Percentiles rank a stretch among this genome's conserved stretches.
These are phyloP conservation scores for Backusella westeae DNA, from an alignment of 192 early-diverging fungal genomes.

Conservation along the genomic window DNA sequence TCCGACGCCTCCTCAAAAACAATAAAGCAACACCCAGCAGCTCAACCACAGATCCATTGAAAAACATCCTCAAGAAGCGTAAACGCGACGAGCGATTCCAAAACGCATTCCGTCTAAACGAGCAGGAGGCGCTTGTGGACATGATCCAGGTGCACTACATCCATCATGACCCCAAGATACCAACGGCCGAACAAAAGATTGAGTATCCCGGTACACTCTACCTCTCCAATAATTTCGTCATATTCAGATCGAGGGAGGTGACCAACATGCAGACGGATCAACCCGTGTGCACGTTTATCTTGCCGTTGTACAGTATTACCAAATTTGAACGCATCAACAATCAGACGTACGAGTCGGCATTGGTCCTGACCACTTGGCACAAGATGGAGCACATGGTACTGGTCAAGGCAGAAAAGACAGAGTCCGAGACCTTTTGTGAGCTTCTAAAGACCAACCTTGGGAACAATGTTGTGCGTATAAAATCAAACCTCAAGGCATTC, in stretches of 20 bases:
- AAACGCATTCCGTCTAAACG: slow-evolving; percentile 72
- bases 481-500: slow-evolving; percentile 67
- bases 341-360: slow-evolving; percentile 56
- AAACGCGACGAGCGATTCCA: slow-evolving; percentile 80
- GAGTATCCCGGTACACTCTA: slow-evolving; percentile 69
- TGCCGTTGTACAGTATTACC: slow-evolving; percentile 89
- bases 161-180: not conserved
- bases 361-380: slow-evolving; percentile 90
- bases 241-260: slow-evolving; percentile 69
- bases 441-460: slow-evolving; percentile 71
- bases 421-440: slow-evolving; percentile 80
- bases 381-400: slow-evolving; percentile 83
- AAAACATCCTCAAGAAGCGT: slow-evolving; percentile 64
- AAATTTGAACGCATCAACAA: slow-evolving; percentile 85
- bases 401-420: slow-evolving; percentile 61
- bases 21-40: slow-evolving; percentile 34
- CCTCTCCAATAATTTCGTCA: slow-evolving; percentile 85
- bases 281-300: slow-evolving; percentile 64
- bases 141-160: slow-evolving; percentile 44
- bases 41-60: slow-evolving; percentile 51
- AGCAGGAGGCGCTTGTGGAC: slow-evolving; percentile 68
- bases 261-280: slow-evolving; percentile 33
- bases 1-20: slow-evolving; percentile 85
- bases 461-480: slow-evolving; percentile 72
- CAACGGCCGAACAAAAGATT: not conserved